Conservation (phyloP, 352 stramenopile species). For the Phytophthora sp. region DNA sequence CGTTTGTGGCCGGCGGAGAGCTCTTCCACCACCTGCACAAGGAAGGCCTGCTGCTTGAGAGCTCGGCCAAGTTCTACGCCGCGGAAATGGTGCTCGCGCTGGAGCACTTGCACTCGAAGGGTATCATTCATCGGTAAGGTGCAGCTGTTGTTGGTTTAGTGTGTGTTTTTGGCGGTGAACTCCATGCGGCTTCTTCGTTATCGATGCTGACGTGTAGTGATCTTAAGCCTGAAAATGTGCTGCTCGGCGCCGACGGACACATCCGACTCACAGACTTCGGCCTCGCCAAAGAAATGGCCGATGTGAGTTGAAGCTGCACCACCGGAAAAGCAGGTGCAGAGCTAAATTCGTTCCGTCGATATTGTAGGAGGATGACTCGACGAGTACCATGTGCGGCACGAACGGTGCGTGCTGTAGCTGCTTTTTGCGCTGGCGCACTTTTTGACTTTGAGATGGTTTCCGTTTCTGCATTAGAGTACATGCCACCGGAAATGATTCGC, state of each 20-base stretch:
- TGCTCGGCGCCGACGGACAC: constrained; percentile 82
- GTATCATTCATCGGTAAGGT: constrained; percentile 78
- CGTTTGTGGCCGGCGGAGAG: constrained; percentile 71
- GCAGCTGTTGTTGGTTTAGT: not conserved
- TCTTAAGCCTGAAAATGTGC: constrained; percentile 86
- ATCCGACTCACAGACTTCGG: constrained; percentile 89
- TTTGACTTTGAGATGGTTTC: not conserved
- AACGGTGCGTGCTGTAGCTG: constrained; percentile 48
- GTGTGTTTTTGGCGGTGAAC: not conserved
- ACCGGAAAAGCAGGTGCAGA: not conserved
- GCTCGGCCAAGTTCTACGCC: constrained; percentile 80
- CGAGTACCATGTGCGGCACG: constrained; percentile 85
- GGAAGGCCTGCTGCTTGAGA: constrained; percentile 68
- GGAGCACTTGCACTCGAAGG: constrained; percentile 74
- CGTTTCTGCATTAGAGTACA: constrained; percentile 65
- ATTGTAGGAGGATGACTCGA: constrained; percentile 68
- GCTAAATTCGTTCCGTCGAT: constrained; percentile 21
- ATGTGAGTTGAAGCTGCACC: constrained; percentile 39
- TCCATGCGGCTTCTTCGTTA: constrained; percentile 1
- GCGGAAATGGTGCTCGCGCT: constrained; percentile 86
- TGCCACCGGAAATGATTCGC: constrained; percentile 88
- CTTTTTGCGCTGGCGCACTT: no score
- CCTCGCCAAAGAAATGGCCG: constrained; percentile 78
- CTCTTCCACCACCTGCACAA: constrained; percentile 75
- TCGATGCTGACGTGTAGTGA: constrained; percentile 52